phyloP scores from a whole-genome alignment of 371 early-diverging fungal species.

The Lichtheimia ramosa region DNA sequence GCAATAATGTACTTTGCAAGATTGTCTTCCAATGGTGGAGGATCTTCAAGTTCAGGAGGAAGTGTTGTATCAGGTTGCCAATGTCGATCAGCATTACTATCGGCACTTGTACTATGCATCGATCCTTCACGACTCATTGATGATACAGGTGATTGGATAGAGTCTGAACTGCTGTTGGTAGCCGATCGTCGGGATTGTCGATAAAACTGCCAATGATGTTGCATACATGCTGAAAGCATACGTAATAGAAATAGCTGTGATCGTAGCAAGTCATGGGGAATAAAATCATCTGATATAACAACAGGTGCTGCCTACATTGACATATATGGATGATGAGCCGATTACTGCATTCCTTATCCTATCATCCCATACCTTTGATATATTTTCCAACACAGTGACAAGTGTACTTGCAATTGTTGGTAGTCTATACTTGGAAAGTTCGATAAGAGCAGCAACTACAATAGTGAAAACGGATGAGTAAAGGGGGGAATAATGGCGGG shows the following conservation, averaged over 20 bases:
- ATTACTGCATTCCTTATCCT: no score
- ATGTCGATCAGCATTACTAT: constrained; percentile 13
- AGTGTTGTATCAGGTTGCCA: constrained; percentile 22
- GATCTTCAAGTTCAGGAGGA: constrained; percentile 55
- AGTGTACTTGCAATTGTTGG: constrained; percentile 55
- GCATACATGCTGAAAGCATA: constrained; percentile 71
- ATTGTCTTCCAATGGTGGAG: constrained; percentile 75
- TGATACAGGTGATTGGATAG: background rate
- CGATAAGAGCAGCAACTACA: constrained; percentile 60
- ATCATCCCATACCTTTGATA: constrained; percentile 53
- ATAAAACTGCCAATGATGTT: constrained; percentile 69
- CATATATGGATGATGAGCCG: background rate
- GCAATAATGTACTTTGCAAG: constrained; percentile 67
- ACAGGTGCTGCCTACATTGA: constrained; percentile 28
- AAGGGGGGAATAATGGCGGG: background rate
- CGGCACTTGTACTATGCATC: constrained; percentile 2
- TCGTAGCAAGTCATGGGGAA: constrained; percentile 63
- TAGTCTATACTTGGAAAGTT: constrained; percentile 67
- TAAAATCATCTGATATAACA: constrained; percentile 42
- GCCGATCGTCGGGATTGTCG: constrained; percentile 29
- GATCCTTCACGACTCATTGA: constrained; percentile 9
- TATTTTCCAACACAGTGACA: constrained; percentile 55
- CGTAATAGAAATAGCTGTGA: constrained; percentile 77
- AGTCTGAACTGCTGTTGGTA: background rate
- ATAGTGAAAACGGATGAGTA: background rate